phyloP scores from a whole-genome alignment of 305 asterid species.

The Fraxinus dipetala region DNA sequence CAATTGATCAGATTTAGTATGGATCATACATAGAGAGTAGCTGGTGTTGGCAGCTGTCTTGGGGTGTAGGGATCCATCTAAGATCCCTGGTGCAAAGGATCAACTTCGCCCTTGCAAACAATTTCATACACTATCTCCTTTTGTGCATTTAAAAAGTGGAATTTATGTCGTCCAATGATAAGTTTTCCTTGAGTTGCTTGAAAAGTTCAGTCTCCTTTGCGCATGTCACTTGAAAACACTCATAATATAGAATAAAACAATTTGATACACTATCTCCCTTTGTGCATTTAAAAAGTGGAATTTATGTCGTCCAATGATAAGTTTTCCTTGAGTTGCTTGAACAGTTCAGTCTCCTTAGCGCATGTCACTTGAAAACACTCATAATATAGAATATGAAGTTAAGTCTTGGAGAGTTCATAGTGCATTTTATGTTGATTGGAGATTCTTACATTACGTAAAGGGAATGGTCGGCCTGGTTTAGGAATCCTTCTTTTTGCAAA shows the following conservation, averaged over 20 bases:
- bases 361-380: neutral
- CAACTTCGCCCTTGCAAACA: neutral
- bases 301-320: neutral
- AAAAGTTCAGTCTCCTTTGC: neutral
- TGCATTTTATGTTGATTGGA: neutral
- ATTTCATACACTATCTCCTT: neutral
- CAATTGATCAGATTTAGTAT: neutral
- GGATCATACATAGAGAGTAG: neutral
- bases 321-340: neutral
- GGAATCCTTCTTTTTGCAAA: neutral
- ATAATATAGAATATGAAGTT: neutral
- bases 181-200: neutral
- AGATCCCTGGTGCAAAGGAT: neutral
- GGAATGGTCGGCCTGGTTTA: neutral
- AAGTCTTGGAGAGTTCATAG: neutral
- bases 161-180: neutral
- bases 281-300: neutral
- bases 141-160: neutral
- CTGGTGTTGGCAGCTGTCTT: neutral
- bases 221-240: neutral
- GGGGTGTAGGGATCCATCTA: neutral
- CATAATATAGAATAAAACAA: neutral
- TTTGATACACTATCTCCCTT: neutral
- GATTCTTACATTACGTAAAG: neutral
- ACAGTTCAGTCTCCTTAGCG: neutral